Conservation (phyloP, 2,329 filamentous ascomycete genomes). For the Botrytis fragariae region DNA sequence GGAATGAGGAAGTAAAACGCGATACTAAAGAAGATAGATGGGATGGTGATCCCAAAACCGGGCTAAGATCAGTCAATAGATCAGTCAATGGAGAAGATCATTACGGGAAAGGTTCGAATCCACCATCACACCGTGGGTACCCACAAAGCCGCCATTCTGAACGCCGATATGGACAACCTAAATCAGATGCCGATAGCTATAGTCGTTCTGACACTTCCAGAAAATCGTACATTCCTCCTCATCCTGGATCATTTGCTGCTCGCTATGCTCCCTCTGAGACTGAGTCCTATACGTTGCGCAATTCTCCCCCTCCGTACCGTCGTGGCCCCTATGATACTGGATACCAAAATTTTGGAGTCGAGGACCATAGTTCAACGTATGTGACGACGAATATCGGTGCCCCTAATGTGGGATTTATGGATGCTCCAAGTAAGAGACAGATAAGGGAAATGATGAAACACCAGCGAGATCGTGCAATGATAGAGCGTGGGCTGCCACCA, state of each 20-base stretch:
- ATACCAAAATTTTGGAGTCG: too few relatives aligned
- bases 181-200: background rate
- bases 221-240: background rate
- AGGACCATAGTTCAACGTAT: too few relatives aligned
- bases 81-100: background rate
- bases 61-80: too few relatives aligned
- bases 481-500: fast-evolving
- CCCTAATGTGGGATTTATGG: background rate
- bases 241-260: background rate
- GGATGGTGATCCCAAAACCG: too few relatives aligned
- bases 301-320: background rate
- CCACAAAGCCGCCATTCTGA: too few relatives aligned
- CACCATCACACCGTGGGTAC: background rate
- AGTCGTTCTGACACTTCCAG: background rate
- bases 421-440: background rate
- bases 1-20: background rate
- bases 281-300: too few relatives aligned
- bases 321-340: background rate
- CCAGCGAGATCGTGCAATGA: background rate
- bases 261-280: too few relatives aligned
- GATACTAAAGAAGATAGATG: too few relatives aligned
- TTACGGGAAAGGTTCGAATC: background rate
- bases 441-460: background rate
- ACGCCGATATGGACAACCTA: background rate
- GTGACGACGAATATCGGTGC: fast-evolving